Conservation (phyloP, 2,329 filamentous ascomycete species). For the Xenosphaeropsis pyriputrescens region DNA sequence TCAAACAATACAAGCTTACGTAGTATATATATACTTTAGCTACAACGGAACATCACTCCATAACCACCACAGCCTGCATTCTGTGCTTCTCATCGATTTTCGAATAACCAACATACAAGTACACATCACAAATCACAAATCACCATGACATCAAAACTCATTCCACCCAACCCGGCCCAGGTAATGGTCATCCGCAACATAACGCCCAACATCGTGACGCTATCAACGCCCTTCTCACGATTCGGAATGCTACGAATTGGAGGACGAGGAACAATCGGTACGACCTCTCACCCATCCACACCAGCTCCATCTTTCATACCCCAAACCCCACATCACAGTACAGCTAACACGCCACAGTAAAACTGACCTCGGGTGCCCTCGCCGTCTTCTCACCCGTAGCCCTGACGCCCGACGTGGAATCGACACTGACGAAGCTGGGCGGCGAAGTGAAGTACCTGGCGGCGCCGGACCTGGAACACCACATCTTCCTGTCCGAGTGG, state of each 20-base stretch:
- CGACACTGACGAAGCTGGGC: constrained; percentile 49
- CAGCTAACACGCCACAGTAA: constrained; percentile 37
- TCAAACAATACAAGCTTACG: no score
- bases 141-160: constrained; percentile 45
- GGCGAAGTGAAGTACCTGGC: constrained; percentile 70
- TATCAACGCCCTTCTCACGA: constrained; percentile 73
- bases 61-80: no score
- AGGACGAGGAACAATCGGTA: constrained; percentile 74
- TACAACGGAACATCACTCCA: no score
- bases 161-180: constrained; percentile 57
- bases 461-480: constrained; percentile 83
- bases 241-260: constrained; percentile 72
- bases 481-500: constrained; percentile 87
- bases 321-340: neutral
- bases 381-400: constrained; percentile 88
- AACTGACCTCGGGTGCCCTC: constrained; percentile 60
- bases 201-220: constrained; percentile 62
- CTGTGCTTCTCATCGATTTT: neutral
- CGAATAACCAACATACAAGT: neutral
- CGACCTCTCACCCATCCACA: constrained; percentile 9
- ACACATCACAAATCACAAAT: neutral
- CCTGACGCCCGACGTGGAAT: constrained; percentile 59
- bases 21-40: no score
- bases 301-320: neutral
- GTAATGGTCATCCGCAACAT: constrained; percentile 86